phyloP scores from a whole-genome alignment of 2,329 filamentous ascomycete genomes.

The Scytalidium lignicola region DNA sequence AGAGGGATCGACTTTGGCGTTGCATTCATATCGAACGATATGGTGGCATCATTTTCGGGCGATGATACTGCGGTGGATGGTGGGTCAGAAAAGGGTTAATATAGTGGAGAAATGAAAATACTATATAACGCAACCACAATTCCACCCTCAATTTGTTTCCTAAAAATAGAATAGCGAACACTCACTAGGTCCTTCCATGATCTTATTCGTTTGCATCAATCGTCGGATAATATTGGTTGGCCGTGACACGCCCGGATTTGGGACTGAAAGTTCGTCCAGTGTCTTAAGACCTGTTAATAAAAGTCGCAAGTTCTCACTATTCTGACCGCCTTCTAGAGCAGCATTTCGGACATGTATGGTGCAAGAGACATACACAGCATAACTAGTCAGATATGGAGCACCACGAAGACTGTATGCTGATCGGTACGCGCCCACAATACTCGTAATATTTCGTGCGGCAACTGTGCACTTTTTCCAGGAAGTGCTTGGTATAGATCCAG shows the following conservation, averaged over 20 bases:
- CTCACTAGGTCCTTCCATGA: slow-evolving; percentile 1
- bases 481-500: slow-evolving; percentile 13
- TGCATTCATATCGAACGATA: background rate
- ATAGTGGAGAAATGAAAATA: background rate
- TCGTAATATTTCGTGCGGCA: slow-evolving; percentile 32
- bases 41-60: background rate
- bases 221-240: slow-evolving; percentile 9
- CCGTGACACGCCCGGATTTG: slow-evolving; percentile 20
- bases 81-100: background rate
- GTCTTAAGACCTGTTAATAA: slow-evolving; percentile 25
- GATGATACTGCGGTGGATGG: background rate
- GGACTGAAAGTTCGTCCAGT: slow-evolving; percentile 28
- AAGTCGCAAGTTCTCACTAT: slow-evolving; percentile 20
- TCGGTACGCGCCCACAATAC: slow-evolving; percentile 31
- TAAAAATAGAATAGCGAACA: background rate
- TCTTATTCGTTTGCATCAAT: slow-evolving; percentile 2
- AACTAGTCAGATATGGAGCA: slow-evolving; percentile 36
- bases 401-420: slow-evolving; percentile 33
- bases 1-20: background rate
- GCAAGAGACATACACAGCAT: slow-evolving; percentile 37
- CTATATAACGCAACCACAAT: background rate
- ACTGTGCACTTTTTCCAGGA: slow-evolving; percentile 30
- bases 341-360: slow-evolving; percentile 36
- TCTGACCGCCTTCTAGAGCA: slow-evolving; percentile 19
- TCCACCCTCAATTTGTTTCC: background rate